Percentiles rank a stretch among this genome's conserved stretches.
Evolutionary conservation across 441 rosid genomes (phyloP).

Genomic region (Aleurites moluccanus): DNA sequence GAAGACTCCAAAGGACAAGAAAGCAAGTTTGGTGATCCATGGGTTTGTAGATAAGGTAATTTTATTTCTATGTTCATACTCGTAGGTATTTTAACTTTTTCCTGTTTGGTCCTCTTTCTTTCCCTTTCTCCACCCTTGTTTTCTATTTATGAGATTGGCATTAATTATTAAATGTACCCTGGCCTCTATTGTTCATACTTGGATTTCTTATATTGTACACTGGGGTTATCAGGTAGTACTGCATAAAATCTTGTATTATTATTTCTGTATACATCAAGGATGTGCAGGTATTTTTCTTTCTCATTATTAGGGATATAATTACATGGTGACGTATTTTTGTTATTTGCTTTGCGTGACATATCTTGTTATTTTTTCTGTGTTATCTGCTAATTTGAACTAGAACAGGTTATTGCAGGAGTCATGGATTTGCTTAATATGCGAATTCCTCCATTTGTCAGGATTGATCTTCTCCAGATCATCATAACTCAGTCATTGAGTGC

Average conservation of each 20-base stretch:
- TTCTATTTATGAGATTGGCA: not conserved
- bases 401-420: conserved; percentile 89
- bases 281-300: not conserved
- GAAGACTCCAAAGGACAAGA: conserved; percentile 99
- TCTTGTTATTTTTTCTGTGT: not conserved
- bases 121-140: not conserved
- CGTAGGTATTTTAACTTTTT: conserved; percentile 2
- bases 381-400: conserved; percentile 29
- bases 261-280: conserved; percentile 2
- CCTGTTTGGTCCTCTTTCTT: not conserved
- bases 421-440: conserved; percentile 64
- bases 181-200: not conserved
- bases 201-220: not conserved
- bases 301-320: not conserved
- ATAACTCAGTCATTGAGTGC: conserved; percentile 61
- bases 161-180: not conserved
- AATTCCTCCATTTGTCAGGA: conserved; percentile 79
- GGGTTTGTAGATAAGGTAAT: conserved; percentile 91
- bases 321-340: not conserved
- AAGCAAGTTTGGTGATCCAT: conserved; percentile 85
- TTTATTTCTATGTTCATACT: conserved; percentile 2
- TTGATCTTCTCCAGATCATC: conserved; percentile 69
- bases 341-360: not conserved
- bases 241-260: not conserved
- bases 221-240: not conserved